Conservation (phyloP, 495 filamentous ascomycete genomes). For the Podospora conica region DNA sequence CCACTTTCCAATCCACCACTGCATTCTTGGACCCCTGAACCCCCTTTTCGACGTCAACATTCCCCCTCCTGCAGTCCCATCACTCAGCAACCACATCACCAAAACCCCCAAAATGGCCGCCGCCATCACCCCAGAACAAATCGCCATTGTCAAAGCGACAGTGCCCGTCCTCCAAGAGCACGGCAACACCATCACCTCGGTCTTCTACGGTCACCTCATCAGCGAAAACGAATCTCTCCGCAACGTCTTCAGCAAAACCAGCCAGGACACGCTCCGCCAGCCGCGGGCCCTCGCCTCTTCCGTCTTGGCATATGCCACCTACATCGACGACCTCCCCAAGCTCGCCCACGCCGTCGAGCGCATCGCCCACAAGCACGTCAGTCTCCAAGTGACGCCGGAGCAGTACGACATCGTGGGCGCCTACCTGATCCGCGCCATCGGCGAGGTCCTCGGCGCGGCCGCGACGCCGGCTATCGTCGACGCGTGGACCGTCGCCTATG, state of each 20-base stretch:
- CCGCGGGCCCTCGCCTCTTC: conserved; percentile 58
- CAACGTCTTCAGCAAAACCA: conserved; percentile 61
- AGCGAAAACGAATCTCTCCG: conserved; percentile 53
- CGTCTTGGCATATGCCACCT: conserved; percentile 62
- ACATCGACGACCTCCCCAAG: conserved; percentile 63
- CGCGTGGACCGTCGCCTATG: conserved; percentile 62
- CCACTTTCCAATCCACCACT: not conserved
- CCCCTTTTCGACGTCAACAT: not conserved
- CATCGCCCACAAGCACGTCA: conserved; percentile 71
- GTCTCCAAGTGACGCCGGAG: conserved; percentile 59
- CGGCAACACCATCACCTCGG: conserved; percentile 57
- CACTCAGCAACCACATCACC: not conserved
- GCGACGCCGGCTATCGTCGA: conserved; percentile 60
- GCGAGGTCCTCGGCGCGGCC: conserved; percentile 58
- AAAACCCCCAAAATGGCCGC: not conserved
- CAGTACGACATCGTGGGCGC: conserved; percentile 65
- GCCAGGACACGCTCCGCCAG: conserved; percentile 60
- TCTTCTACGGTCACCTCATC: conserved; percentile 67
- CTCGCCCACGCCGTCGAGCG: conserved; percentile 58
- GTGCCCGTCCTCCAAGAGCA: conserved; percentile 59
- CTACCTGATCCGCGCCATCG: conserved; percentile 62
- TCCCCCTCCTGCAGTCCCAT: not conserved
- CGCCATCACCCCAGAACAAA: conserved; percentile 33
- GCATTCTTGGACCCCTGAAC: not conserved
- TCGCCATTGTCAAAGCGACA: conserved; percentile 53